Evolutionary conservation across 768 basidiomycete species (phyloP).

Genomic region (Tricholoma terreum): DNA sequence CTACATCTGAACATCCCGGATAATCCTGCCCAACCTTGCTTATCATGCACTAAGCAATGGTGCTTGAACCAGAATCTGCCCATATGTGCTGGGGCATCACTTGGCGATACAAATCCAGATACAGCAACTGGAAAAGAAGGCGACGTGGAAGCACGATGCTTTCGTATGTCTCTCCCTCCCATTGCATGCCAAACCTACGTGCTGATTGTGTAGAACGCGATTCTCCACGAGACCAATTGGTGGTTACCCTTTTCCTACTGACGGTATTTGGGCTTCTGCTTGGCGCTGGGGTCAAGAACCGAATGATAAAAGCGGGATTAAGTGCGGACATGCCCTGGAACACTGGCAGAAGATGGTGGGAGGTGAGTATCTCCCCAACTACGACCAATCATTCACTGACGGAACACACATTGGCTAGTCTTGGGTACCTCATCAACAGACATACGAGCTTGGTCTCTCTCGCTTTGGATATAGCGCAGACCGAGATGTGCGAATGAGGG

Average conservation of each 20-base stretch:
- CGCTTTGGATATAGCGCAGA: constrained; percentile 46
- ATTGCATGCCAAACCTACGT: constrained; percentile 3
- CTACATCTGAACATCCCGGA: constrained; percentile 77
- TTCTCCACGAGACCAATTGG: constrained; percentile 91
- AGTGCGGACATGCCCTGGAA: constrained; percentile 62
- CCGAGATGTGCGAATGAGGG: constrained; percentile 34
- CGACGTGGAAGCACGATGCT: constrained; percentile 93
- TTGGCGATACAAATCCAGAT: constrained; percentile 89
- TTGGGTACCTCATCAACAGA: constrained; percentile 53
- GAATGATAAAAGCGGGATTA: constrained; percentile 77
- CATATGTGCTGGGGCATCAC: constrained; percentile 75
- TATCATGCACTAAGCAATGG: constrained; percentile 94
- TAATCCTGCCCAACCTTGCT: constrained; percentile 85
- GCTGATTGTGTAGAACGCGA: constrained; percentile 67
- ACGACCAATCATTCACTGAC: background rate
- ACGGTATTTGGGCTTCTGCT: constrained; percentile 84
- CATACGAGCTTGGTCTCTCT: constrained; percentile 42
- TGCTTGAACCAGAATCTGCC: constrained; percentile 88
- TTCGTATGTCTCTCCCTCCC: constrained; percentile 56
- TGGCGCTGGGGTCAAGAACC: constrained; percentile 78
- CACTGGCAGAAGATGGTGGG: constrained; percentile 75
- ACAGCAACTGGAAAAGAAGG: constrained; percentile 94
- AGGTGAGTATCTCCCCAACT: constrained; percentile 46
- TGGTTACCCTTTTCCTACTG: constrained; percentile 87
- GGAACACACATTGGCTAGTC: constrained; percentile 34